Percentiles rank a stretch among this genome's conserved stretches.
Evolutionary conservation across 805 yeast species (phyloP).

Genomic region (Sungouiella thailandica): DNA sequence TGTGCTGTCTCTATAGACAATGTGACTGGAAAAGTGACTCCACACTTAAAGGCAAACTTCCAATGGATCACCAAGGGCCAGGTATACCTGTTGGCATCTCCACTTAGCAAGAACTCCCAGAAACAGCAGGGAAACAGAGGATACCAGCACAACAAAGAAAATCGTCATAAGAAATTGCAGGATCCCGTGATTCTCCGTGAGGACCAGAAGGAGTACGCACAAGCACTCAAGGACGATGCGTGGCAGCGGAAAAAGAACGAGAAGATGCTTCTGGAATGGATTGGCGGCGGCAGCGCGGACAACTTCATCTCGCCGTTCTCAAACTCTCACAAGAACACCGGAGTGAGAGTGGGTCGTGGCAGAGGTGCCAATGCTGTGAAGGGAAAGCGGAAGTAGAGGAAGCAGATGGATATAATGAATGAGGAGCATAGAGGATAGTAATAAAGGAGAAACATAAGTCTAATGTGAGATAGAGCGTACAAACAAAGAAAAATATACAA

Average conservation of each 20-base stretch:
- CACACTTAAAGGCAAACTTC: constrained; percentile 85
- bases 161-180: constrained; percentile 44
- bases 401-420: neutral
- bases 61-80: constrained; percentile 93
- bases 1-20: constrained; percentile 86
- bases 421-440: neutral
- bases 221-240: constrained; percentile 80
- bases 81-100: constrained; percentile 77
- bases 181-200: constrained; percentile 66
- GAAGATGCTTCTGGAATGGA: constrained; percentile 79
- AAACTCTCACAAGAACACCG: constrained; percentile 39
- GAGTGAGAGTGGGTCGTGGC: constrained; percentile 82
- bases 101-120: constrained; percentile 70
- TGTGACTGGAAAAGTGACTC: constrained; percentile 73
- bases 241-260: constrained; percentile 87
- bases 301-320: constrained; percentile 83
- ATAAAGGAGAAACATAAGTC: too few relatives aligned
- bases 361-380: constrained; percentile 69
- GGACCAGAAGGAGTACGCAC: constrained; percentile 90
- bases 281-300: constrained; percentile 92
- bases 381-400: constrained; percentile 9
- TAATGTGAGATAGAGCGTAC: too few relatives aligned
- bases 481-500: too few relatives aligned
- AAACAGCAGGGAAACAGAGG: constrained; percentile 77
- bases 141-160: constrained; percentile 64